These are phyloP conservation scores for Bruguiera hainesii DNA, from an alignment of 441 rosid genomes.

Conservation along the genomic window DNA sequence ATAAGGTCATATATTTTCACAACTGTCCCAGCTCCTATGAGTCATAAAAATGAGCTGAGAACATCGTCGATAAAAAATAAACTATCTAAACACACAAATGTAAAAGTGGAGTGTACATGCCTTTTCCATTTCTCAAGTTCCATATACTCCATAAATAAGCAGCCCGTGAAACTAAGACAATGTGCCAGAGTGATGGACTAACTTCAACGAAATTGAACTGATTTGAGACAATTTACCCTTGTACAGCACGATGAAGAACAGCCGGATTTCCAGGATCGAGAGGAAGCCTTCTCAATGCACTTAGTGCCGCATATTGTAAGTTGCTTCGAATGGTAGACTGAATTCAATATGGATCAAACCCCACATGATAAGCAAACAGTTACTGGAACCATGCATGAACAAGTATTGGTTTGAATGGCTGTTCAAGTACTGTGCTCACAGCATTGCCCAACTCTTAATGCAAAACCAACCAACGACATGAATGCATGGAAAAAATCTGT, in stretches of 20 bases:
- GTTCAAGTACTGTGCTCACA: too few species aligned
- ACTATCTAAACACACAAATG: neutral
- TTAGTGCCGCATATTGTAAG: slow-evolving; percentile 93
- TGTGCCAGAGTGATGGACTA: neutral
- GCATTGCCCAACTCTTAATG: too few species aligned
- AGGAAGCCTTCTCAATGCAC: slow-evolving; percentile 98
- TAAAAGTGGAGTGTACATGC: neutral
- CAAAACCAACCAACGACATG: too few species aligned
- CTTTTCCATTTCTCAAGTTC: neutral
- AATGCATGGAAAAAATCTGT: too few species aligned
- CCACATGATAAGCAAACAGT: neutral
- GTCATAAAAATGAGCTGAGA: neutral
- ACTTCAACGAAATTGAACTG: neutral
- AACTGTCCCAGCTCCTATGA: neutral
- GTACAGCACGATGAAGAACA: slow-evolving; percentile 91
- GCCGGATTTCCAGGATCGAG: slow-evolving; percentile 97
- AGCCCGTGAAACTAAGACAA: neutral
- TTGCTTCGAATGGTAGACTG: slow-evolving; percentile 90
- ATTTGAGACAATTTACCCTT: slow-evolving; percentile 62
- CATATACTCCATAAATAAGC: neutral
- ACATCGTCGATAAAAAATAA: neutral
- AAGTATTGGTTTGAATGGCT: too few species aligned
- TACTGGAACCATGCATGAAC: neutral
- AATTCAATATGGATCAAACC: neutral
- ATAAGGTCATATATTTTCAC: too few species aligned